A percentile compares a stretch with the other conserved stretches of the same genome.
Evolutionary conservation across 495 filamentous ascomycete species (phyloP).

Genomic region (Evansstolkia leycettana): DNA sequence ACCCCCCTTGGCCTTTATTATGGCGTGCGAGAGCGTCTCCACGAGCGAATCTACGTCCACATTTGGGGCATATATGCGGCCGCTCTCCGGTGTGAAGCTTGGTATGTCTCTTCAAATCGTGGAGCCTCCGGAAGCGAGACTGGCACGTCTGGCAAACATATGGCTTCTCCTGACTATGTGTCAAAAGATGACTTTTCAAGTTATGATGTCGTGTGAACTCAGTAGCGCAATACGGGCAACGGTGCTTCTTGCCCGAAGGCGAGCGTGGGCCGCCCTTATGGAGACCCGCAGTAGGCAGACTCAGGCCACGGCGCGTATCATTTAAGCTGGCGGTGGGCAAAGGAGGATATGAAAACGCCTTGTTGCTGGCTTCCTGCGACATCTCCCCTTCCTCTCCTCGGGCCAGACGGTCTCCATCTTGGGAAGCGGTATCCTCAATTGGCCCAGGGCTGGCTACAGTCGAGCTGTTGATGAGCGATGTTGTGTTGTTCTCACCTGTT

Average conservation of each 20-base stretch:
- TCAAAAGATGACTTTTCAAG: slow-evolving; percentile 95
- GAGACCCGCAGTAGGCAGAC: slow-evolving; percentile 58
- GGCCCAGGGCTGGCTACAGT: slow-evolving; percentile 36
- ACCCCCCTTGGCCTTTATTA: slow-evolving; percentile 91
- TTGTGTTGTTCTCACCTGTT: slow-evolving; percentile 16
- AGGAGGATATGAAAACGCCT: slow-evolving; percentile 39
- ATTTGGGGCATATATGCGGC: slow-evolving; percentile 87
- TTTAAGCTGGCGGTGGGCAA: slow-evolving; percentile 32
- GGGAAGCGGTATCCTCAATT: slow-evolving; percentile 31
- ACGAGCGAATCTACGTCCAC: slow-evolving; percentile 85
- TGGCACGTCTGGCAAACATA: slow-evolving; percentile 84
- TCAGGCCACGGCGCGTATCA: slow-evolving; percentile 53
- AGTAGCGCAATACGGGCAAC: slow-evolving; percentile 89
- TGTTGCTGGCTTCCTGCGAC: slow-evolving; percentile 33
- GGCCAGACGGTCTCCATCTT: slow-evolving; percentile 28
- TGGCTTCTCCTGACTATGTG: slow-evolving; percentile 97
- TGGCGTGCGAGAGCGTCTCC: slow-evolving; percentile 92
- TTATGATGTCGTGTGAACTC: slow-evolving; percentile 98
- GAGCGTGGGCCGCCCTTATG: slow-evolving; percentile 51
- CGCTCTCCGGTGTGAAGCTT: slow-evolving; percentile 96
- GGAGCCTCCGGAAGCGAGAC: slow-evolving; percentile 78
- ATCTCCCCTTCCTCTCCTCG: slow-evolving; percentile 25
- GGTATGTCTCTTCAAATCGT: slow-evolving; percentile 91
- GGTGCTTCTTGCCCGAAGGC: slow-evolving; percentile 80
- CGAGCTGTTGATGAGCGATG: slow-evolving; percentile 25